Base-by-base conservation (phyloP, 2,329 filamentous ascomycete genomes). In the Zalaria obscura region DNA sequence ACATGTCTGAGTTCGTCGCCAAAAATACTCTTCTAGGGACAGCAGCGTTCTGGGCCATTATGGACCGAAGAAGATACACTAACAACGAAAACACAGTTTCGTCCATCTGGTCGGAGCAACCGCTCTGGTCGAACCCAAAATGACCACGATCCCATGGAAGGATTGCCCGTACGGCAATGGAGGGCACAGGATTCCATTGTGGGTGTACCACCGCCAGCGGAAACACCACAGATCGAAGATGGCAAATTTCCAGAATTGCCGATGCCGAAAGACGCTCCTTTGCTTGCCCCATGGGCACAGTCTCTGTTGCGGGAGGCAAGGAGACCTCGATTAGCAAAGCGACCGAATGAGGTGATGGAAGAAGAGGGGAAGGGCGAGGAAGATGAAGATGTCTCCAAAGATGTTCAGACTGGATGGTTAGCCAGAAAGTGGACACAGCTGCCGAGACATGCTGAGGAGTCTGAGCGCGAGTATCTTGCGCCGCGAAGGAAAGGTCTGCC, bases 121-220 rank as follows among this genome's bases (percentile, higher is more conserved):
- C 69, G 75, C 49, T 71, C 70, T 45, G 67, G 72, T 43, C 71
- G 74, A 46, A 65, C 64, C 35, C 71, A 75, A 49, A 65, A 71
- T 40, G 78, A 83, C 49, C 75, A 80, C 56, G 79, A 82, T 65
- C 68, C 78, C 39, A 71, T 76, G 39, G 68, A 75, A 70, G 85
- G 87, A 45, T 72, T 95, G 7, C 89, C 89, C 10, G 82, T 95
- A 44, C 81, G 87, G 55, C 86, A 93, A 73, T 96, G 87, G 82
- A 78, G 83, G 42, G 78, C 83, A 48, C 77, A 82, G 44, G 62
- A 64, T 42, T 48, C 43, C 6, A 44, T 39, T 11, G 43, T 51
- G 7, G 49, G 48, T 69, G 68, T 62, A 72, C 85, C 43, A 80
- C 66, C 35, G 66, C 89, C 55, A 77, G 76, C 49, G 79, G 84